Conservation (phyloP, 441 rosid species). For the Kokia cookei region DNA sequence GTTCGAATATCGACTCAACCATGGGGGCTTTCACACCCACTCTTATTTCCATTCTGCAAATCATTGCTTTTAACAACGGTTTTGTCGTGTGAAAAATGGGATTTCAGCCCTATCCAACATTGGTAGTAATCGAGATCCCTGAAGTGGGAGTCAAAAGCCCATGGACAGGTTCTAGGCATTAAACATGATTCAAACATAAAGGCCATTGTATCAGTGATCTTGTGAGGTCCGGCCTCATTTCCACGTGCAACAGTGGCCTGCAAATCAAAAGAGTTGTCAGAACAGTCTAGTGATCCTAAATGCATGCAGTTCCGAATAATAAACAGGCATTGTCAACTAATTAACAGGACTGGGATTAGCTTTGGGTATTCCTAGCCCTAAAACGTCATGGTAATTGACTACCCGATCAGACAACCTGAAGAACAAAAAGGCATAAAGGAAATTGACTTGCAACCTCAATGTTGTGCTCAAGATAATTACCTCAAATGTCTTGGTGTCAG, state of each 20-base stretch:
- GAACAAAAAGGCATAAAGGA: background rate
- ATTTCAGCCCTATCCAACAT: constrained; percentile 89
- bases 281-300: background rate
- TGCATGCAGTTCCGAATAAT: background rate
- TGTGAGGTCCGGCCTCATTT: constrained; percentile 57
- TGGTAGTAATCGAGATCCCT: constrained; percentile 74
- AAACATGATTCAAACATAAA: constrained; percentile 95
- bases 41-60: constrained; percentile 6
- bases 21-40: background rate
- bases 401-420: background rate
- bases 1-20: background rate
- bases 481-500: constrained; percentile 89
- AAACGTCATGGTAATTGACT: background rate
- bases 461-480: constrained; percentile 23
- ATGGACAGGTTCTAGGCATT: constrained; percentile 78
- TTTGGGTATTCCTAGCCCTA: background rate
- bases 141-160: constrained; percentile 75
- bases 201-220: constrained; percentile 76
- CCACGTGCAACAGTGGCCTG: constrained; percentile 67
- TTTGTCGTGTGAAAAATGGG: constrained; percentile 57
- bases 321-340: background rate
- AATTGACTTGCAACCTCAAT: background rate
- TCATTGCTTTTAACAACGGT: constrained; percentile 2
- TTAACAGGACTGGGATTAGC: background rate
- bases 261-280: constrained; percentile 9